Evolutionary conservation across 2,329 filamentous ascomycete species (phyloP), one percentile per base, ranked within the genome.

Genomic region (Fusarium acutatum): DNA sequence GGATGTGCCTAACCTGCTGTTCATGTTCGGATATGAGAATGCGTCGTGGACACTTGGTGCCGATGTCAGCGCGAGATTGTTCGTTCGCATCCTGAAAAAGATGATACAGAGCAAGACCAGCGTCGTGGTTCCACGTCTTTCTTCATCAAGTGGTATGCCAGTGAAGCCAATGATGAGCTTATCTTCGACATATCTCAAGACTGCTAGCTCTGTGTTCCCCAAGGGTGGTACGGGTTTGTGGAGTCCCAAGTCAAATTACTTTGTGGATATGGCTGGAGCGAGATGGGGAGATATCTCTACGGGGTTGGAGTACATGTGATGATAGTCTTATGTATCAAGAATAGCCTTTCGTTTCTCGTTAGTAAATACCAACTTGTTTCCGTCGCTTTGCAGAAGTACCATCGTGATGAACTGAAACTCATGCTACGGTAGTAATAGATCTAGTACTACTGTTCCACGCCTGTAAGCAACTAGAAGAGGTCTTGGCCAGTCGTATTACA

Each of bases 1-100:
- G 70, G 88, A 88, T 52, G 80, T 92, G 5, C 91, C 91, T 3
- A 93, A 93, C 76, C 66, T 89, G 12, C 81, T 86, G 28, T 85
- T 89, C 74, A 83, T 89, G 20, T 82, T 90, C 17, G 91, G 91
- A 7, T 93, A 92, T 79, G 85, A 86, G 34, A 87, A 90, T 44
- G 86, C 86, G 0, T 86, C 87, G 0, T 93, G 91, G 90, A 92
- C 90, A 0, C 82, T 91, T 0, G 89, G 89, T 3, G 86, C 87
- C 0, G 90, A 93, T 65, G 84, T 84, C 1, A 86, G 86, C 4
- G 84, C 84, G 0, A 81, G 82, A 32, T 82, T 90, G 4, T 81
- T 88, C 9, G 82, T 84, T 2, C 83, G 89, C 0, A 78, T 92
- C 9, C 74, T 90, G 60, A 85, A 85, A 10, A 75, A 84, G 59